Percentiles rank a stretch among this genome's conserved stretches.
Evolutionary conservation across 768 basidiomycete species (phyloP).

Genomic region (Phaffia tasmanica): DNA sequence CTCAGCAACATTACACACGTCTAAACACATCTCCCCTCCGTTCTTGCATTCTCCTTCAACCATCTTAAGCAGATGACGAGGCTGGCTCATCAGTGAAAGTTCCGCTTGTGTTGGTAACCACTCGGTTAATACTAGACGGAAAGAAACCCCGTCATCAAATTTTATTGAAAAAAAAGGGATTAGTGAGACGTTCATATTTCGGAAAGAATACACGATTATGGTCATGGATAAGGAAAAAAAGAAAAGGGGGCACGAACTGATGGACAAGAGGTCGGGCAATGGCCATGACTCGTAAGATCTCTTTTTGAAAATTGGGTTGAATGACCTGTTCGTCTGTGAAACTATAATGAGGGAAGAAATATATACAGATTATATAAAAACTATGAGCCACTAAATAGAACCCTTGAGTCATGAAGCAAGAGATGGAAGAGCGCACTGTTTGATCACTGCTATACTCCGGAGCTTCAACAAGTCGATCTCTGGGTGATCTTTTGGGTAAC

Average conservation of each 20-base stretch:
- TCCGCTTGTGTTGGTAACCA: no score
- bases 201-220: no score
- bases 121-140: no score
- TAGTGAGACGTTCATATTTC: no score
- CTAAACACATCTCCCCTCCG: no score
- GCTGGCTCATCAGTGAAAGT: no score
- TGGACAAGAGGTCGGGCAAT: slow-evolving; percentile 67
- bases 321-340: slow-evolving; percentile 69
- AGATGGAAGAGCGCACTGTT: slow-evolving; percentile 43
- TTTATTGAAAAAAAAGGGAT: no score
- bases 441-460: slow-evolving; percentile 59
- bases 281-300: slow-evolving; percentile 47
- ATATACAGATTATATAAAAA: slow-evolving; percentile 15
- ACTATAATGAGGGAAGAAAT: slow-evolving; percentile 37
- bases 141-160: no score
- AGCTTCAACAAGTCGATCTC: slow-evolving; percentile 88
- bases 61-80: no score
- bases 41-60: no score
- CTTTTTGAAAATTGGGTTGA: slow-evolving; percentile 53
- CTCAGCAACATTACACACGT: no score
- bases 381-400: not conserved
- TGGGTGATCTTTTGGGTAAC: slow-evolving; percentile 38
- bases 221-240: slow-evolving; percentile 29
- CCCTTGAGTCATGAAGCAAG: no score
- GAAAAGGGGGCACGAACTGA: slow-evolving; percentile 27